Percentiles rank a stretch among this genome's conserved stretches.
These are phyloP conservation scores for Bonia amplexicaulis DNA, from an alignment of 176 grass and related monocot genomes.

Conservation along the genomic window DNA sequence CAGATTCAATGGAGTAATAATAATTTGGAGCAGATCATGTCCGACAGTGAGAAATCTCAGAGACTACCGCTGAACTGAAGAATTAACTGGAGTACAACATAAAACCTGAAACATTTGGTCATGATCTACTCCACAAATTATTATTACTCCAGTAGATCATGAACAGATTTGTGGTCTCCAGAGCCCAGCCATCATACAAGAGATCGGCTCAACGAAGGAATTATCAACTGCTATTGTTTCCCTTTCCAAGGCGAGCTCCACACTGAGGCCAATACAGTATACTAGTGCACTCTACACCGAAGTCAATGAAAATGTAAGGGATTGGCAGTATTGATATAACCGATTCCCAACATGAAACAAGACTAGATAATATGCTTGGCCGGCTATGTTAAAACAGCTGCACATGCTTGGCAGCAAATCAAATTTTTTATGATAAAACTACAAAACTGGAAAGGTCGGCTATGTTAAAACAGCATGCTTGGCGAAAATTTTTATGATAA, in stretches of 20 bases:
- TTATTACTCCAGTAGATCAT: background rate
- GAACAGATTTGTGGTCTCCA: background rate
- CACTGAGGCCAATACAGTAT: background rate
- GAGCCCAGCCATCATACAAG: background rate
- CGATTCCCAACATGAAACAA: background rate
- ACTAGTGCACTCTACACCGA: background rate
- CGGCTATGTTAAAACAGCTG: background rate
- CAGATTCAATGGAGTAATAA: no score
- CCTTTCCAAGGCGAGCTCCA: background rate
- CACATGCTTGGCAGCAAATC: background rate
- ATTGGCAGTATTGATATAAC: background rate
- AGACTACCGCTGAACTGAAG: background rate
- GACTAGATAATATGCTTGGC: background rate
- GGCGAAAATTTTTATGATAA: background rate
- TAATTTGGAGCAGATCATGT: no score
- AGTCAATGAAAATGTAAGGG: background rate
- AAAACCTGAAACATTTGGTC: background rate
- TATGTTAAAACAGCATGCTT: background rate
- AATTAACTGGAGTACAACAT: background rate
- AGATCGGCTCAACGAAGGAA: background rate
- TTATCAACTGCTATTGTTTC: background rate
- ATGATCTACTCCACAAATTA: background rate
- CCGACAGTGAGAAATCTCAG: background rate
- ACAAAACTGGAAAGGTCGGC: background rate
- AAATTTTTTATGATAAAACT: background rate